Evolutionary conservation across 1,284 basidiomycete genomes (phyloP).

Genomic region (Cyathus olla): DNA sequence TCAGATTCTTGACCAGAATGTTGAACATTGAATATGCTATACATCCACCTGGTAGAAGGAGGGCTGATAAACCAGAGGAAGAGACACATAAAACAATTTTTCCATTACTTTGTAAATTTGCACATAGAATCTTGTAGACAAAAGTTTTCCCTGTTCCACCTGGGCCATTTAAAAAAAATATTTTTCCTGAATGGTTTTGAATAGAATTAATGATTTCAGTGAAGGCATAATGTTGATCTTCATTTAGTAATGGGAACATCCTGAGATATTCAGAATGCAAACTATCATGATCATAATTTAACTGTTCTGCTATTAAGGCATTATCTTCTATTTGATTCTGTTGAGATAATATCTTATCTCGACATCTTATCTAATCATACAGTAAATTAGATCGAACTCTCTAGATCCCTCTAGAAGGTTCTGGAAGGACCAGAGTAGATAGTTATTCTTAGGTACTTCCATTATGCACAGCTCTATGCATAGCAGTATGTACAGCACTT

Average conservation of each 20-base stretch:
- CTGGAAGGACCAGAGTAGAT: no score
- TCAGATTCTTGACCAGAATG: slow-evolving; percentile 48
- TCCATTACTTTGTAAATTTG: slow-evolving; percentile 30
- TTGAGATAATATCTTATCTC: no score
- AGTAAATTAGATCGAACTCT: no score
- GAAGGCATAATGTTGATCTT: slow-evolving; percentile 46
- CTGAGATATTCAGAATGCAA: slow-evolving; percentile 15
- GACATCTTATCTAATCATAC: no score
- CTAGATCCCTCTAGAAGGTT: no score
- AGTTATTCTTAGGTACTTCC: no score
- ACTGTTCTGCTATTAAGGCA: slow-evolving; percentile 49
- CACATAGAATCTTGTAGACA: no score
- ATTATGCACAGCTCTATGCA: no score
- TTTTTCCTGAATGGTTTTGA: slow-evolving; percentile 20
- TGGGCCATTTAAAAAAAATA: slow-evolving; percentile 60
- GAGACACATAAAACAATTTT: slow-evolving; percentile 54
- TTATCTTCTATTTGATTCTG: no score
- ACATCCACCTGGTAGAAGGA: slow-evolving; percentile 50
- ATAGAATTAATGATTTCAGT: slow-evolving; percentile 42
- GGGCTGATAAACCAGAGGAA: slow-evolving; percentile 57
- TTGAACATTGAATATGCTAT: slow-evolving; percentile 57
- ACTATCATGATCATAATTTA: slow-evolving; percentile 36
- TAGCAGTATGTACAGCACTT: no score
- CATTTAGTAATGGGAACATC: slow-evolving; percentile 39
- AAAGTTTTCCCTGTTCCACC: no score